These are phyloP conservation scores for Suillus fuscotomentosus DNA, from an alignment of 768 basidiomycete species.

Conservation along the genomic window DNA sequence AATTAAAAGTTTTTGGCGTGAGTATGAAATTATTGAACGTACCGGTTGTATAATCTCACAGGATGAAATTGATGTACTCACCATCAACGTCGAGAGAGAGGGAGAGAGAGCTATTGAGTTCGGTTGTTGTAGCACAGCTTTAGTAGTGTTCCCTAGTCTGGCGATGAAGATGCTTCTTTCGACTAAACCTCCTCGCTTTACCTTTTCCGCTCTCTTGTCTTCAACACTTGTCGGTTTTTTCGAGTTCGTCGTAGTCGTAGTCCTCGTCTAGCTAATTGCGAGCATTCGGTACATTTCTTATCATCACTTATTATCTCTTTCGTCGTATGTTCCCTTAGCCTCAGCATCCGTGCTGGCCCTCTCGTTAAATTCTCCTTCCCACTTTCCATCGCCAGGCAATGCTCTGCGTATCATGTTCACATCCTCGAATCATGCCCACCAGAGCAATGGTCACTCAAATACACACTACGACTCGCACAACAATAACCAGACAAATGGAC, in stretches of 20 bases:
- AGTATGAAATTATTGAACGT: not conserved
- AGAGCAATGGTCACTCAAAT: slow-evolving; percentile 16
- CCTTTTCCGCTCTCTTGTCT: slow-evolving; percentile 1
- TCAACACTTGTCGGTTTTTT: not conserved
- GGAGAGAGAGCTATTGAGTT: not conserved
- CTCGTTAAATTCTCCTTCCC: slow-evolving; percentile 17
- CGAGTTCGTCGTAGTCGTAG: not conserved
- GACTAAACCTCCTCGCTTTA: slow-evolving; percentile 3
- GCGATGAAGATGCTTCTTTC: not conserved
- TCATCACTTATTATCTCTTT: slow-evolving; percentile 9
- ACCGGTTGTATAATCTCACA: not conserved
- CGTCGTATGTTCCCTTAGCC: slow-evolving; percentile 24
- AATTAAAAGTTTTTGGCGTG: not conserved
- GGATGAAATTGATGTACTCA: not conserved
- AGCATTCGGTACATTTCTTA: slow-evolving; percentile 5
- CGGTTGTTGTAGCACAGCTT: slow-evolving; percentile 4
- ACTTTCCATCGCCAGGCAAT: slow-evolving; percentile 25
- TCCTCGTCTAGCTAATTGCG: not conserved
- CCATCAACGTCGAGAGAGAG: not conserved
- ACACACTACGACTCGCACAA: slow-evolving; percentile 22
- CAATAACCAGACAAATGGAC: slow-evolving; percentile 27
- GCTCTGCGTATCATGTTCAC: slow-evolving; percentile 34
- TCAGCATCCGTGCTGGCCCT: slow-evolving; percentile 10
- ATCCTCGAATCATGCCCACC: slow-evolving; percentile 29
- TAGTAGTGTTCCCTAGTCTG: slow-evolving; percentile 1